phyloP scores from a whole-genome alignment of 2,329 filamentous ascomycete species.

The Aureobasidium pullulans region DNA sequence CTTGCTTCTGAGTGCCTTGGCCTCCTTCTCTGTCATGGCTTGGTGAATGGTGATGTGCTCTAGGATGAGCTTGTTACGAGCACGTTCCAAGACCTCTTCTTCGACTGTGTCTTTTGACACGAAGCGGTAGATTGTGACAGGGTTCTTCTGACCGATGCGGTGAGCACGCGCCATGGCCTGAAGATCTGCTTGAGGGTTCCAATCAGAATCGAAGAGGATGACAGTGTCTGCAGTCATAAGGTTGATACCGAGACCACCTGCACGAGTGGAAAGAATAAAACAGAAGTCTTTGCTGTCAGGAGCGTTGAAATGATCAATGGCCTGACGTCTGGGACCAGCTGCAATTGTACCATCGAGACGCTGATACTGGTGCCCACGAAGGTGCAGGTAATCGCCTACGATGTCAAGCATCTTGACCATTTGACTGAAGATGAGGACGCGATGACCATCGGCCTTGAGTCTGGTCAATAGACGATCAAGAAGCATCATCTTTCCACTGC shows the following conservation, averaged over 20 bases:
- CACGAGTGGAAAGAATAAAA: slow-evolving; percentile 89
- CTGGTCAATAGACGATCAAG: slow-evolving; percentile 92
- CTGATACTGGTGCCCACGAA: slow-evolving; percentile 92
- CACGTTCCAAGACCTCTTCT: slow-evolving; percentile 92
- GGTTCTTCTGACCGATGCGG: slow-evolving; percentile 91
- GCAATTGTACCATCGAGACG: slow-evolving; percentile 92
- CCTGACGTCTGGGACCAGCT: slow-evolving; percentile 77
- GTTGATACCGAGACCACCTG: slow-evolving; percentile 97
- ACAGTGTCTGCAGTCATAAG: slow-evolving; percentile 98
- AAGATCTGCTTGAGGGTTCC: slow-evolving; percentile 97
- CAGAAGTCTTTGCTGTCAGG: slow-evolving; percentile 92
- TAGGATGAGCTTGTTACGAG: slow-evolving; percentile 92
- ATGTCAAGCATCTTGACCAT: slow-evolving; percentile 99
- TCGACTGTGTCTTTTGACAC: slow-evolving; percentile 98
- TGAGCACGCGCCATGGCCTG: slow-evolving; percentile 98
- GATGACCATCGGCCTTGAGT: slow-evolving; percentile 85
- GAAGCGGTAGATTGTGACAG: slow-evolving; percentile 91
- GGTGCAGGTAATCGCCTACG: slow-evolving; percentile 83
- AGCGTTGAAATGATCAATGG: slow-evolving; percentile 98
- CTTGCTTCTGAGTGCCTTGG: slow-evolving; percentile 75
- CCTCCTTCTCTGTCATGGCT: slow-evolving; percentile 88
- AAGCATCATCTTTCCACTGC: slow-evolving; percentile 99
- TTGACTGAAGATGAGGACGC: slow-evolving; percentile 96
- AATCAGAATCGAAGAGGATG: slow-evolving; percentile 95
- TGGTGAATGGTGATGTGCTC: slow-evolving; percentile 97